phyloP scores from a whole-genome alignment of 805 yeast genomes.

The Saccharomycopsis sp. region DNA sequence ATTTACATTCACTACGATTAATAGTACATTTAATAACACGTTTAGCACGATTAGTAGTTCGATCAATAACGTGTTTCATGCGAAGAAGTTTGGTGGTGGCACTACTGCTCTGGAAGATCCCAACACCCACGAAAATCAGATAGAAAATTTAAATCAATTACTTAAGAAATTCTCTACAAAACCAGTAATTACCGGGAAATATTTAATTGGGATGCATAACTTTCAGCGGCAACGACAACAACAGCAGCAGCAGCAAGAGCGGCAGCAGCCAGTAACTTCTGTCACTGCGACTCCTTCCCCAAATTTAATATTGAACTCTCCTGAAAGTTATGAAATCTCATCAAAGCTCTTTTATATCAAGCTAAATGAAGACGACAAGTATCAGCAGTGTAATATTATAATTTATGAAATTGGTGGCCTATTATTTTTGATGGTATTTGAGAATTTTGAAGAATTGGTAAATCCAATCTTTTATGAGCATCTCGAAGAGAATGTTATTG shows the following conservation, averaged over 20 bases:
- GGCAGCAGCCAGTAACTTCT: background rate
- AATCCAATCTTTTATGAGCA: conserved; percentile 15
- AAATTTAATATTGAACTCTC: conserved; percentile 14
- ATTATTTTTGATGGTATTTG: conserved; percentile 13
- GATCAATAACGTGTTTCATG: no score
- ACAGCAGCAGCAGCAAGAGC: background rate
- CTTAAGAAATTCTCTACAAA: conserved; percentile 12
- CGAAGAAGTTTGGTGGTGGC: background rate
- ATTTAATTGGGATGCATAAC: conserved; percentile 16
- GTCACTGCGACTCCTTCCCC: conserved; percentile 17
- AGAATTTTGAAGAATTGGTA: conserved; percentile 15
- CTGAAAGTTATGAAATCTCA: conserved; percentile 14
- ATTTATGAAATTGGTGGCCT: conserved; percentile 13
- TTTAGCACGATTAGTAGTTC: conserved; percentile 10
- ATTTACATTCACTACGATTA: conserved; percentile 15
- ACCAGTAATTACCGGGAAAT: conserved; percentile 12
- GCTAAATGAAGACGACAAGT: conserved; percentile 3
- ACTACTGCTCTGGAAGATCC: background rate
- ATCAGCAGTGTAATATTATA: conserved; percentile 8
- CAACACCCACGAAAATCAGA: conserved; percentile 1
- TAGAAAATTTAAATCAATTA: conserved; percentile 12
- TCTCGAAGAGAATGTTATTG: conserved; percentile 18
- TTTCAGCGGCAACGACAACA: background rate
- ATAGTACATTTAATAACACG: conserved; percentile 15
- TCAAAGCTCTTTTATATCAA: conserved; percentile 12